Evolutionary conservation across 805 yeast species (phyloP), one percentile per base, ranked within the genome.

Genomic region (Metschnikowia amazonensis): DNA sequence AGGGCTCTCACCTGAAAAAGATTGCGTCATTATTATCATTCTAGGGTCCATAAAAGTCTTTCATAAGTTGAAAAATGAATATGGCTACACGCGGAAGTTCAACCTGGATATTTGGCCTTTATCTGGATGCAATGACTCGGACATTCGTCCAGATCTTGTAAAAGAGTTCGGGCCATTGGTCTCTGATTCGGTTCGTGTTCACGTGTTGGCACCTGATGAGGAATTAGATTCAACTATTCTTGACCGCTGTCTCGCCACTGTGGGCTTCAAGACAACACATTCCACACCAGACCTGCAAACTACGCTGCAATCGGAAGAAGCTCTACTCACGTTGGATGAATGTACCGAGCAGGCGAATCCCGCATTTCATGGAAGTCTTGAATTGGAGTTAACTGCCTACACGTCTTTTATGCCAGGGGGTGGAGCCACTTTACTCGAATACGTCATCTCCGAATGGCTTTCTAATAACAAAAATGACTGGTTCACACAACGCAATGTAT

Each of bases 321-420:
- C 2, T 5, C 37, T 14, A 11, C 28, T 5, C 5, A 9, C 20
- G n/a, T 23, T 24, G 13, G 14, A 9, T 10, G 14, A 21, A 3
- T 5, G 6, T n/a, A 3, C 5, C 5, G 17, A 20, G 25, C n/a
- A n/a, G 25, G 17, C 27, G 8, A 34, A n/a, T 13, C 4, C 8
- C 13, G 14, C 36, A 9, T 3, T 16, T 14, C 14, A 14, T 9
- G 14, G 16, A 36, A 8, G 13, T 10, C 10, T 20, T 4, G 48
- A 48, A 13, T 27, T 39, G 8, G 82, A 77, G 51, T 43, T 80
- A 9, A 79, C 85, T 0, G 76, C 75, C 5, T 74, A 76, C 48
- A 73, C 82, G 0, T 77, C 85, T 0, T 78, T 75, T 46, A 64
- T 69, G 53, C 73, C 75, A 17, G 57, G 60, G n/a, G 43, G 66